phyloP scores from a whole-genome alignment of 2,329 filamentous ascomycete genomes.

The Botrytis byssoidea region DNA sequence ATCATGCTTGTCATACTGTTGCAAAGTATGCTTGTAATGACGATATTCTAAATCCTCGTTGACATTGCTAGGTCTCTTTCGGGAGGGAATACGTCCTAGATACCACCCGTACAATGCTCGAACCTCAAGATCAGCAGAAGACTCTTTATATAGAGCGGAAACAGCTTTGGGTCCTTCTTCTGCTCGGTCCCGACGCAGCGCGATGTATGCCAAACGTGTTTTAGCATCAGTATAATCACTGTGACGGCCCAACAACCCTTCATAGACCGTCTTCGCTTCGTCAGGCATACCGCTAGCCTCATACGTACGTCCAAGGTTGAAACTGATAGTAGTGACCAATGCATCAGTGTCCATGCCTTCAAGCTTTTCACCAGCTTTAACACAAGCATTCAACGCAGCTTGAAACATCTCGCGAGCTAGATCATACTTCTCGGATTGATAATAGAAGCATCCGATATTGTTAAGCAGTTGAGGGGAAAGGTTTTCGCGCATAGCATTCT shows the following conservation, averaged over 20 bases:
- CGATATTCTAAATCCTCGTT: conserved; percentile 88
- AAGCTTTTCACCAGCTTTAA: conserved; percentile 74
- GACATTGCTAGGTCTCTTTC: conserved; percentile 77
- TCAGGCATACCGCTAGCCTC: conserved; percentile 79
- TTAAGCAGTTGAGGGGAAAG: conserved; percentile 90
- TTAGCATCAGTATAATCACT: conserved; percentile 89
- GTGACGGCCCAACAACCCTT: conserved; percentile 80
- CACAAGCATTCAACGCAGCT: conserved; percentile 82
- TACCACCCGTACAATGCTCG: conserved; percentile 95
- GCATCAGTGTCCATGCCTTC: conserved; percentile 81
- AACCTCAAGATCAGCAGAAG: conserved; percentile 84
- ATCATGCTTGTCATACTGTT: conserved; percentile 95
- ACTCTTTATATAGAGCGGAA: conserved; percentile 79
- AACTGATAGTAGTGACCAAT: conserved; percentile 92
- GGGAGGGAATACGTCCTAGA: conserved; percentile 73
- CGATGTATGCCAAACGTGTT: conserved; percentile 85
- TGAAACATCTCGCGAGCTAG: conserved; percentile 86
- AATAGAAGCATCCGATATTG: conserved; percentile 96
- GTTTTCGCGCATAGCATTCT: conserved; percentile 66
- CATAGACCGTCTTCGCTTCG: conserved; percentile 84
- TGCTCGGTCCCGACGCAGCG: conserved; percentile 73
- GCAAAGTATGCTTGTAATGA: conserved; percentile 94
- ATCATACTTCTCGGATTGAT: conserved; percentile 78
- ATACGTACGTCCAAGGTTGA: conserved; percentile 91
- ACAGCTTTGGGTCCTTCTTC: conserved; percentile 87